Conservation (phyloP, 1,139 yeast species). For the Saccharomycopsis crataegensis region DNA sequence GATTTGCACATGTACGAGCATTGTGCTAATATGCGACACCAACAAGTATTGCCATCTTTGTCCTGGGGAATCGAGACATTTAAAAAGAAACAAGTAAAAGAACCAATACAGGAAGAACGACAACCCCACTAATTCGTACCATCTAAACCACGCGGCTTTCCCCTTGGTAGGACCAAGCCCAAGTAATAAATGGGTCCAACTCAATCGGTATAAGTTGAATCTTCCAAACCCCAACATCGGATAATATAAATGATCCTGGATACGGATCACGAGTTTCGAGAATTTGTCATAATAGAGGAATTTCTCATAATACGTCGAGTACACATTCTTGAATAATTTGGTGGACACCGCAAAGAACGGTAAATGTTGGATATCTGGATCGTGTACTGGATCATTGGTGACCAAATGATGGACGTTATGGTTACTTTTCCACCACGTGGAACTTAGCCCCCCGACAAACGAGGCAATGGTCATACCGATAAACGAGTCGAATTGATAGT, state of each 20-base stretch:
- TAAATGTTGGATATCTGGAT: slow-evolving; percentile 88
- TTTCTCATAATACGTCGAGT: slow-evolving; percentile 73
- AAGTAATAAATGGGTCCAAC: slow-evolving; percentile 65
- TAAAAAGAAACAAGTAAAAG: slow-evolving; percentile 55
- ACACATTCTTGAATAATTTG: slow-evolving; percentile 56
- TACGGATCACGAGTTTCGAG: slow-evolving; percentile 49
- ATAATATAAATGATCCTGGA: slow-evolving; percentile 69
- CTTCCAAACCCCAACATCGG: slow-evolving; percentile 79
- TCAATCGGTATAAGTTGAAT: slow-evolving; percentile 72
- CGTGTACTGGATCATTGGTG: slow-evolving; percentile 88
- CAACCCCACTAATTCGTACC: slow-evolving; percentile 67
- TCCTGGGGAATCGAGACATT: slow-evolving; percentile 43
- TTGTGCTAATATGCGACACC: slow-evolving; percentile 73
- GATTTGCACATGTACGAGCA: slow-evolving; percentile 89
- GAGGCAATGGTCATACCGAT: slow-evolving; percentile 71
- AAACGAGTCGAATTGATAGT: slow-evolving; percentile 69
- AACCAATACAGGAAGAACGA: slow-evolving; percentile 70
- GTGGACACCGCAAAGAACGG: slow-evolving; percentile 87
- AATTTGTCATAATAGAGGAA: slow-evolving; percentile 57
- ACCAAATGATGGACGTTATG: slow-evolving; percentile 87
- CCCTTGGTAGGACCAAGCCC: slow-evolving; percentile 80
- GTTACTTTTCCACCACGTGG: slow-evolving; percentile 94
- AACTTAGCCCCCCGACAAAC: slow-evolving; percentile 77
- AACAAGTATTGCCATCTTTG: slow-evolving; percentile 52
- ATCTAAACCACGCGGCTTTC: slow-evolving; percentile 80